A percentile compares a stretch with the other conserved stretches of the same genome.
phyloP scores from a whole-genome alignment of 108 stramenopile genomes.

The Schizochytrium sp. region DNA sequence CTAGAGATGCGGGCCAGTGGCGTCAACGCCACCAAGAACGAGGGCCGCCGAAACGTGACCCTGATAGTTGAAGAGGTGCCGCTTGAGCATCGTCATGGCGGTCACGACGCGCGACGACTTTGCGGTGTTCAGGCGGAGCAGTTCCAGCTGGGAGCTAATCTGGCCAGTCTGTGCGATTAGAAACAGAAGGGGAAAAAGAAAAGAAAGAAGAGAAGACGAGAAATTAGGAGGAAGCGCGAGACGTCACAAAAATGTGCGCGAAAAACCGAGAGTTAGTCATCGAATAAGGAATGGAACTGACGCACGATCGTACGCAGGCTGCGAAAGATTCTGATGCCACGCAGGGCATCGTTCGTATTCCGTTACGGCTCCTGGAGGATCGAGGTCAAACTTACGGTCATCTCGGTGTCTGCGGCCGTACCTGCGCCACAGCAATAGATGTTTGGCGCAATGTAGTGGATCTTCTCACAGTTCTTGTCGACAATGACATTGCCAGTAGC shows the following conservation, averaged over 20 bases:
- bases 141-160: conserved; percentile 64
- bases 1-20: conserved; percentile 83
- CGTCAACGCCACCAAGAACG: conserved; percentile 88
- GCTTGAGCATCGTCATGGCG: conserved; percentile 84
- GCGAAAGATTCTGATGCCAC: too few relatives aligned
- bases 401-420: conserved; percentile 96
- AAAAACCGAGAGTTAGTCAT: too few relatives aligned
- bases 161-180: background rate
- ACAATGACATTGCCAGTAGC: conserved; percentile 66
- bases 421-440: conserved; percentile 99
- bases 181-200: background rate
- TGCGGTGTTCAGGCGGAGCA: conserved; percentile 83
- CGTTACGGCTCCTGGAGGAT: too few relatives aligned
- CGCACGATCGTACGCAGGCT: too few relatives aligned
- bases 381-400: conserved; percentile 82
- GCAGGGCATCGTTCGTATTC: too few relatives aligned
- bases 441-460: conserved; percentile 97
- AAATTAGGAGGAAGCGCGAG: too few relatives aligned
- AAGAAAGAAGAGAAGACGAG: too few relatives aligned
- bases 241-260: too few relatives aligned
- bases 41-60: conserved; percentile 88
- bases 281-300: too few relatives aligned
- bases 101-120: conserved; percentile 77
- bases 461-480: conserved; percentile 98
- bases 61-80: conserved; percentile 89